These are phyloP conservation scores for Papiliotrema flavescens DNA, from an alignment of 1,284 basidiomycete genomes.

Conservation along the genomic window DNA sequence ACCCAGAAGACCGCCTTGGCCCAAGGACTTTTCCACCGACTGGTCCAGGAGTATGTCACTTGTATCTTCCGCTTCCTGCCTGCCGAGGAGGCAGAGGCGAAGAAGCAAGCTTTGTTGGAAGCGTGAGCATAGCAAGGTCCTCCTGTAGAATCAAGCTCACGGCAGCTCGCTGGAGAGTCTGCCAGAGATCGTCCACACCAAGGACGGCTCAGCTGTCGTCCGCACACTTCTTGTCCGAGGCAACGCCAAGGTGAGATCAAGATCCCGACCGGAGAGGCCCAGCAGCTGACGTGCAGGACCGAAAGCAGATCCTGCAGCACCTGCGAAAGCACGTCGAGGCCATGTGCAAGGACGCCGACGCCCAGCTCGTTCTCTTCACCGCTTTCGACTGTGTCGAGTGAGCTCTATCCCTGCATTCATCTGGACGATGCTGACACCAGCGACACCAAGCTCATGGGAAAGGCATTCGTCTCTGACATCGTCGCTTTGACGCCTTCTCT, in stretches of 20 bases:
- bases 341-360: slow-evolving; percentile 80
- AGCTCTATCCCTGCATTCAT: slow-evolving; percentile 25
- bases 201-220: slow-evolving; percentile 78
- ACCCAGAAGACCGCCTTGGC: slow-evolving; percentile 80
- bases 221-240: slow-evolving; percentile 76
- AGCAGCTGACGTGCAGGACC: slow-evolving; percentile 56
- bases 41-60: slow-evolving; percentile 50
- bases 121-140: slow-evolving; percentile 20
- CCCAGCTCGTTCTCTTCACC: slow-evolving; percentile 80
- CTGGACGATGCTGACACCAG: slow-evolving; percentile 47
- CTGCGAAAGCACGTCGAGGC: slow-evolving; percentile 80
- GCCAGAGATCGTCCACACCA: slow-evolving; percentile 87
- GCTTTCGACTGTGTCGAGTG: slow-evolving; percentile 82
- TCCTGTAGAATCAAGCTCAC: not conserved
- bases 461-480: slow-evolving; percentile 62
- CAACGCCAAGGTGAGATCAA: slow-evolving; percentile 62
- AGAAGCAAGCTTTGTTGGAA: slow-evolving; percentile 47
- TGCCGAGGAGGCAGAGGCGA: slow-evolving; percentile 41
- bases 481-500: slow-evolving; percentile 55
- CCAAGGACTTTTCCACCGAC: slow-evolving; percentile 78
- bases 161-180: slow-evolving; percentile 71
- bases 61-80: slow-evolving; percentile 44
- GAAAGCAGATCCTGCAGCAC: slow-evolving; percentile 80
- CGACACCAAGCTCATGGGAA: slow-evolving; percentile 79
- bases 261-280: not conserved